Evolutionary conservation across 352 stramenopile species (phyloP), one percentile per base, ranked within the genome.

Genomic region (Phytopythium kandeliae): DNA sequence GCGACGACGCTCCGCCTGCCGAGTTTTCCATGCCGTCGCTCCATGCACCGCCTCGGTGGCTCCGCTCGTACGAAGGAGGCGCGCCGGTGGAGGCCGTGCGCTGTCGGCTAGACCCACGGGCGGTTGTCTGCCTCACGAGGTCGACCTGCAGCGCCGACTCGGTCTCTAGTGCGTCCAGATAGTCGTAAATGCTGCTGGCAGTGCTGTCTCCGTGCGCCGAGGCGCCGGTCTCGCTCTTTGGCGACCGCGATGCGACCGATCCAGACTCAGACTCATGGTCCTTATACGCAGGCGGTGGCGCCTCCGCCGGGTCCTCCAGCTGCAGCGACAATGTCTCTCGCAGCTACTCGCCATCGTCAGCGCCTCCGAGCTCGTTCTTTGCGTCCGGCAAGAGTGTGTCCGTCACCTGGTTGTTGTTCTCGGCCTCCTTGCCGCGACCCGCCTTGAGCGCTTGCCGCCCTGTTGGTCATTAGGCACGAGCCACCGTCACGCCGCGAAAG

Each of bases 161-260:
- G 16, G 69, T 84, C 57, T 92, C 81, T 26, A 92, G 48, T 5
- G 78, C 64, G 42, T 92, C 81, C 22, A 92, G 53, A 58, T 88
- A 92, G 53, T 89, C 81, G 49, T 92, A 92, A 49, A 92, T 88
- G 48, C 70, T 85, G 41, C 50, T 51, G 17, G 19, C 62, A 15
- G 25, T 65, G 38, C 57, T 45, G n/a, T 15, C 61, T 21, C 7
- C 19, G 7, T 54, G 56, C 16, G 36, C 61, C 48, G 16, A 57
- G 30, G 25, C 61, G 31, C 46, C 24, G 40, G 53, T 17, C 42
- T 2, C 58, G 26, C 53, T 62, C 10, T 38, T 55, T 37, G 65
- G 50, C 1, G 71, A 76, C n/a, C 60, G 55, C 4, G 57, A 58
- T 1, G 49, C 40, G 26, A 58, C 55, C n/a, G 60, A 70, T 22